These are phyloP conservation scores for Nicotiana undulata DNA, from an alignment of 257 asterid genomes.

Conservation along the genomic window DNA sequence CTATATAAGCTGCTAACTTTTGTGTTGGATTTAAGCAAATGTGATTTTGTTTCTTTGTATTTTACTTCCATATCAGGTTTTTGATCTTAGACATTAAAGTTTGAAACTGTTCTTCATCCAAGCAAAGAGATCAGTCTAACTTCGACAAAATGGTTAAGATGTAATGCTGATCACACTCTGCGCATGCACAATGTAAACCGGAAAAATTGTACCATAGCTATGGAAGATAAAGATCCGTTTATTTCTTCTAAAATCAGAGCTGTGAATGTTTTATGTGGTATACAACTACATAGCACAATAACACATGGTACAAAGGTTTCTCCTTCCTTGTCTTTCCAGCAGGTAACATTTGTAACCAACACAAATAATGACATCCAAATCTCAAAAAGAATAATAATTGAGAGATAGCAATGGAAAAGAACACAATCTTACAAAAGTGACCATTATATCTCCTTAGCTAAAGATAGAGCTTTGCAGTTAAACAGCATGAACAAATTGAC, in stretches of 20 bases:
- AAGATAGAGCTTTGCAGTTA: slow-evolving; percentile 8
- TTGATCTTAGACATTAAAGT: background rate
- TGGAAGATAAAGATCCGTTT: background rate
- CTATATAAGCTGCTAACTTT: background rate
- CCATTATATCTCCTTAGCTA: slow-evolving; percentile 1
- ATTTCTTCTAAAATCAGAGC: background rate
- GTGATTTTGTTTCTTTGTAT: background rate
- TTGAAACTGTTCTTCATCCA: background rate
- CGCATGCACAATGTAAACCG: background rate
- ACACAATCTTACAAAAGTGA: background rate
- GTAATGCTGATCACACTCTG: background rate
- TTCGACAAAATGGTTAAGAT: background rate
- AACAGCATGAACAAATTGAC: background rate
- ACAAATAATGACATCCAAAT: background rate
- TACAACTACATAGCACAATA: background rate
- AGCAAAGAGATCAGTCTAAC: background rate
- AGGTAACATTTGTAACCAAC: background rate
- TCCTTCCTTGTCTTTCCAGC: slow-evolving; percentile 10
- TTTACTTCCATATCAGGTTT: background rate
- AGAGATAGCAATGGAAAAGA: background rate
- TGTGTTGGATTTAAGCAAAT: background rate
- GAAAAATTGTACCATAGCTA: background rate
- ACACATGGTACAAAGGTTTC: background rate
- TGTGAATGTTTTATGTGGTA: background rate
- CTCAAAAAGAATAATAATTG: background rate